Evolutionary conservation across 2,329 filamentous ascomycete species (phyloP).

Genomic region (Alternaria gaisen): DNA sequence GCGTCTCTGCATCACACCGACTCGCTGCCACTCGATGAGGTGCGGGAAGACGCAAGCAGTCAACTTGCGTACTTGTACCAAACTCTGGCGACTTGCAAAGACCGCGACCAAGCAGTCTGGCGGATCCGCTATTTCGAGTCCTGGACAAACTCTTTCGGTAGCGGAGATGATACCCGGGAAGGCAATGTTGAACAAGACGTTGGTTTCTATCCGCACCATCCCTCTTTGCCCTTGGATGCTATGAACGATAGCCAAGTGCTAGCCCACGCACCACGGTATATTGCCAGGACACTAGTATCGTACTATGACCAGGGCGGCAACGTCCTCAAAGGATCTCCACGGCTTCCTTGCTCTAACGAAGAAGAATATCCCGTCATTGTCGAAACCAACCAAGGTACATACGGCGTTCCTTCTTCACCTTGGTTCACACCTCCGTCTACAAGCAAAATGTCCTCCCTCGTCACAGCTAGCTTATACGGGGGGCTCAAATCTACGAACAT

Average conservation of each 20-base stretch:
- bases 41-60: constrained; percentile 8
- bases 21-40: constrained; percentile 4
- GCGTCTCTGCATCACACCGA: background rate
- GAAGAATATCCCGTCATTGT: constrained; percentile 26
- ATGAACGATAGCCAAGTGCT: background rate
- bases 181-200: constrained; percentile 4
- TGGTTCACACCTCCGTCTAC: constrained; percentile 28
- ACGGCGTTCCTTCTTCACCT: constrained; percentile 22
- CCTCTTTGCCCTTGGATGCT: background rate
- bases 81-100: constrained; percentile 8
- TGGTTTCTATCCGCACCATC: constrained; percentile 25
- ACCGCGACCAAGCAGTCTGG: constrained; percentile 26
- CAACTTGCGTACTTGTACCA: constrained; percentile 18
- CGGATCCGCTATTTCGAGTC: constrained; percentile 27
- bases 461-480: constrained; percentile 24
- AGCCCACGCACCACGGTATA: constrained; percentile 16
- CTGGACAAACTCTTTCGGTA: constrained; percentile 18
- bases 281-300: constrained; percentile 29
- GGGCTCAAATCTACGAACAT: constrained; percentile 16
- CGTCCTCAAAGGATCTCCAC: constrained; percentile 23
- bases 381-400: constrained; percentile 28
- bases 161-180: constrained; percentile 2
- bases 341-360: constrained; percentile 10
- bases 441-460: constrained; percentile 24
- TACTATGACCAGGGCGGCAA: constrained; percentile 35